Base-by-base conservation (phyloP, 495 filamentous ascomycete genomes). In the Rusavskia elegans region DNA sequence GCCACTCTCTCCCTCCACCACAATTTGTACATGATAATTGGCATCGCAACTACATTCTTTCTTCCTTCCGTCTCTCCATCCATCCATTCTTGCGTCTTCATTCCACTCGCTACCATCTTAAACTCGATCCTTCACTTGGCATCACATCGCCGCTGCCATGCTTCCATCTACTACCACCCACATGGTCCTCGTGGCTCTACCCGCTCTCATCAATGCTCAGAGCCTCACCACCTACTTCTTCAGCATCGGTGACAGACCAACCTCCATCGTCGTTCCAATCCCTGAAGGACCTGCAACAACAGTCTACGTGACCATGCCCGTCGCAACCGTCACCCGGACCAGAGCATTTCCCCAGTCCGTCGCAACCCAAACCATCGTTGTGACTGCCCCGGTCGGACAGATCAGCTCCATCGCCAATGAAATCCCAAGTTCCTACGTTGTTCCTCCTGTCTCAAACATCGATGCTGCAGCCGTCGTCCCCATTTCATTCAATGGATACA, bases 161-260 rank as follows among this genome's bases (percentile, higher is more conserved):
- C 52, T 56, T 35, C 57, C 32, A 35, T 11, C 55, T 42, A 45
- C 54, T 11, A 48, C 55, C 19, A 38, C 53, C 37, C 51, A 53
- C 49, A 32, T 61, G 35, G 49, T 45, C 56, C 50, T 58, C 35
- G 27, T 49, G 21, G 50, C 51, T 45, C 27, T 45, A 44, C 55
- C 37, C 29, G 41, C 52, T n/a, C 25, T 54, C 40, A 36, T 53
- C 48, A 45, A 59, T 45, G 46, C 58, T 19, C 55, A 60, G 48
- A 48, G 44, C 23, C 19, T 49, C 9, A 57, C 48, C 3, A 54
- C 57, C 19, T 51, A 53, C 51, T 44, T 37, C 5, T 54, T 59
- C 38, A 56, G 48, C 51, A 48, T 53, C 32, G 39, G 29, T 21
- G 57, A 52, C 32, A 38, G n/a, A 13, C 35, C 42, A n/a, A 39